These are phyloP conservation scores for Panicum miliaceum DNA, from an alignment of 176 grass and related monocot species.

Conservation along the genomic window DNA sequence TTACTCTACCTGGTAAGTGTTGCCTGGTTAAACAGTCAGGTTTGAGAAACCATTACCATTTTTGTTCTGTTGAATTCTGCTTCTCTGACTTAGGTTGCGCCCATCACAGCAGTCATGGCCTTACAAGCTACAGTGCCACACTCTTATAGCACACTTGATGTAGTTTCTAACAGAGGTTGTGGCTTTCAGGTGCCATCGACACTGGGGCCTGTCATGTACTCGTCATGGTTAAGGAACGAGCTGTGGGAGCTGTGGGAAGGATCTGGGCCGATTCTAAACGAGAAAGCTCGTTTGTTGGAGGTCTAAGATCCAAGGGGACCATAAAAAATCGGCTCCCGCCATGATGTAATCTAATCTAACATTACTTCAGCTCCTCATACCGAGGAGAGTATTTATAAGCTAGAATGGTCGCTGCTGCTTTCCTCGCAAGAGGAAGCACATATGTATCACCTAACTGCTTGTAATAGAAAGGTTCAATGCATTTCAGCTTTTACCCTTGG, in stretches of 20 bases:
- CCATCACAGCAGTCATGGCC: background rate
- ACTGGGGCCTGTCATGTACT: constrained; percentile 81
- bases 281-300: constrained; percentile 84
- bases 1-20: constrained; percentile 92
- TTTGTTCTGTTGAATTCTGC: background rate
- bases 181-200: constrained; percentile 81
- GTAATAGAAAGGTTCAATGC: constrained; percentile 35
- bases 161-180: constrained; percentile 22
- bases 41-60: background rate
- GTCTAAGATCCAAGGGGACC: constrained; percentile 41
- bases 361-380: constrained; percentile 12
- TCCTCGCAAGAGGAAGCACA: constrained; percentile 41
- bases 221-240: constrained; percentile 91
- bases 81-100: background rate
- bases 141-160: background rate
- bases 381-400: constrained; percentile 44
- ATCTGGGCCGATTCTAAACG: constrained; percentile 54
- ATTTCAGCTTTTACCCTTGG: background rate
- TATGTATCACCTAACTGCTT: constrained; percentile 11
- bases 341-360: constrained; percentile 38
- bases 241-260: constrained; percentile 91
- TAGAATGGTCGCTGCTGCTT: constrained; percentile 26
- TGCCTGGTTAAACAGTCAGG: constrained; percentile 9
- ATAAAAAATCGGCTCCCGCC: background rate
- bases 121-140: background rate